Base-by-base conservation (phyloP, 2,329 filamentous ascomycete species). In the Pseudogymnoascus sp. region DNA sequence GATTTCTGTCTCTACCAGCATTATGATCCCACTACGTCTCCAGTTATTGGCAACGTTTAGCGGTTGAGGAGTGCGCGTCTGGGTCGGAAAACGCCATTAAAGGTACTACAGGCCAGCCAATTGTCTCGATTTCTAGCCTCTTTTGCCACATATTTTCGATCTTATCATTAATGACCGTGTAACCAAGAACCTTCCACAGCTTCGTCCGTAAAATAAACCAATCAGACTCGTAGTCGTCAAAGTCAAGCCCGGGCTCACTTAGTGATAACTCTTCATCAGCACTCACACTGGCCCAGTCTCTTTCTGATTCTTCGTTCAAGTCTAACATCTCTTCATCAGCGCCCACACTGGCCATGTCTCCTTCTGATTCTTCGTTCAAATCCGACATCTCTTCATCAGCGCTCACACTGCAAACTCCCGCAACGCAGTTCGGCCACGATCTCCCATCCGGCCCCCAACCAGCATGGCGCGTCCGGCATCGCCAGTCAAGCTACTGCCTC, bases 321-420 rank as follows among this genome's bases (percentile, higher is more conserved):
- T 36, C 33, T 36, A 14, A 36, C 33, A 36, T 36, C 33, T 36
- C 33, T 36, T 36, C 33, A 30, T 30, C 28, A 30, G 8, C 28
- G 7, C 12, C 5, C 12, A 36, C 5, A 14, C 33, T 14, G 12
- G 12, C 12, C 33, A 3, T 36, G 12, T 36, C 33, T 14, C 33
- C 33, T 36, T 36, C 33, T 36, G 7, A 36, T 36, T 36, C 12
- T 1, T 14, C 12, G 12, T 36, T 36, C 16, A 60, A 61, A 28
- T 62, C 49, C n/a, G n/a, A n/a, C n/a, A n/a, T n/a, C n/a, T n/a
- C n/a, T n/a, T n/a, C n/a, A n/a, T n/a, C n/a, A n/a, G n/a, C n/a
- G n/a, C n/a, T n/a, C n/a, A n/a, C n/a, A n/a, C 90, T 0, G 87
- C 88, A 63, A 96, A 96, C 71, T 89, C 89, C 5, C 85, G 90